Conservation (phyloP, 345 rosid genomes). For the Limnanthes douglasii region DNA sequence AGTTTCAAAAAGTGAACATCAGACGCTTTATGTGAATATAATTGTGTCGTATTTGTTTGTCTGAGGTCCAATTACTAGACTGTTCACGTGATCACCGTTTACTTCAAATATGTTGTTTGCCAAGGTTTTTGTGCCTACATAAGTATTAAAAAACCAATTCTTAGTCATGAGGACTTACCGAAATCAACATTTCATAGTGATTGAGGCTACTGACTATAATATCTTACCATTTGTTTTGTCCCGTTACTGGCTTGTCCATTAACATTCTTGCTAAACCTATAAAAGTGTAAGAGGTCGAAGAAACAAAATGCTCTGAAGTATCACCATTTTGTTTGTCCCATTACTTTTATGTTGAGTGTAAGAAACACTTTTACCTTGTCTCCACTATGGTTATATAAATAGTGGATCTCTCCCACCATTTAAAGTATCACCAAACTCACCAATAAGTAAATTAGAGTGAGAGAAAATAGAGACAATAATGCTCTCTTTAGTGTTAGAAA, state of each 20-base stretch:
- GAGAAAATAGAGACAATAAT: too few relatives aligned
- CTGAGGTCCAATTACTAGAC: conserved; percentile 42
- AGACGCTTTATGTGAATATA: too few relatives aligned
- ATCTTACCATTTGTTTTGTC: conserved; percentile 47
- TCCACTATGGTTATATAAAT: too few relatives aligned
- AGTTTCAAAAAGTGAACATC: too few relatives aligned
- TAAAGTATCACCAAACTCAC: too few relatives aligned
- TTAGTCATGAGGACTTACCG: not conserved
- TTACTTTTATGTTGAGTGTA: too few relatives aligned
- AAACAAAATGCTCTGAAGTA: conserved; percentile 6
- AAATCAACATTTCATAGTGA: not conserved
- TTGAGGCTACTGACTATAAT: not conserved
- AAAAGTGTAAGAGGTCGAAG: conserved; percentile 55
- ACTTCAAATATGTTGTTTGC: conserved; percentile 42
- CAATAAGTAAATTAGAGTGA: too few relatives aligned
- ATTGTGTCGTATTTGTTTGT: conserved; percentile 54
- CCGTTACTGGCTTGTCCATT: conserved; percentile 57
- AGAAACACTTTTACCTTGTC: not conserved
- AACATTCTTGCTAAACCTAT: conserved; percentile 75
- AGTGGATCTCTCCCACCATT: too few relatives aligned
- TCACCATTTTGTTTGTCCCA: too few relatives aligned
- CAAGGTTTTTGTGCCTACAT: conserved; percentile 28
- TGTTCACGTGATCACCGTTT: conserved; percentile 32
- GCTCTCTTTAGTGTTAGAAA: too few relatives aligned
- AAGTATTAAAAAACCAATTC: not conserved